These are phyloP conservation scores for Alternaria brassicicola DNA, from an alignment of 2,329 filamentous ascomycete species.

Conservation along the genomic window DNA sequence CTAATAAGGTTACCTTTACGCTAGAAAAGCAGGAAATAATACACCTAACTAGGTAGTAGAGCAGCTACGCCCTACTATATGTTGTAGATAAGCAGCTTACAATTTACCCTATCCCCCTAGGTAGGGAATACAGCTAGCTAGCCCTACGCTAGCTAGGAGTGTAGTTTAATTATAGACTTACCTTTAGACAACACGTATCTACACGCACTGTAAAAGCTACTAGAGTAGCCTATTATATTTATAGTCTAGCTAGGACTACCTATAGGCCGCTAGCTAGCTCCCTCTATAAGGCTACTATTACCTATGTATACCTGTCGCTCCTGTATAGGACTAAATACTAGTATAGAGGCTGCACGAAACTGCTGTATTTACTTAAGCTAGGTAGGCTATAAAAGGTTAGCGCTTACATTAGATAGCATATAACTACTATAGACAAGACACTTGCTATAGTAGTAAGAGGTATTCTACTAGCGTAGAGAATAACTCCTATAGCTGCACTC, in stretches of 20 bases:
- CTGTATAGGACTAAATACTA: conserved; percentile 7
- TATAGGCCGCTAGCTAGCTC: no score
- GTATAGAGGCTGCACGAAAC: conserved; percentile 1
- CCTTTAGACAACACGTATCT: conserved; percentile 4
- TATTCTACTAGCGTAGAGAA: conserved; percentile 2
- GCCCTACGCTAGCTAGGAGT: conserved; percentile 11
- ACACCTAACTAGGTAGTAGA: conserved; percentile 3
- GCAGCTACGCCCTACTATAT: neutral
- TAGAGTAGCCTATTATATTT: neutral
- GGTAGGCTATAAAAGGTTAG: no score
- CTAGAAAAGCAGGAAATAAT: no score
- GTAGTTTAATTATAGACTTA: conserved; percentile 10
- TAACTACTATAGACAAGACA: neutral
- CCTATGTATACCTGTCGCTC: conserved; percentile 5
- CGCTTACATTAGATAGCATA: conserved; percentile 5
- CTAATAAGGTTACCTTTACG: no score
- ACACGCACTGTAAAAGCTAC: neutral
- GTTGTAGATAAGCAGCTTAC: neutral
- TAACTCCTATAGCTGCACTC: neutral
- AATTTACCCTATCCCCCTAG: conserved; percentile 1
- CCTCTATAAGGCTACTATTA: no score
- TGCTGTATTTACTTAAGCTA: no score
- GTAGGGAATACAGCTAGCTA: neutral
- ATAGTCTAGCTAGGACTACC: no score
- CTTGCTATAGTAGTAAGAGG: neutral